phyloP scores from a whole-genome alignment of 169 alveolate genomes.

The Neospora caninum region DNA sequence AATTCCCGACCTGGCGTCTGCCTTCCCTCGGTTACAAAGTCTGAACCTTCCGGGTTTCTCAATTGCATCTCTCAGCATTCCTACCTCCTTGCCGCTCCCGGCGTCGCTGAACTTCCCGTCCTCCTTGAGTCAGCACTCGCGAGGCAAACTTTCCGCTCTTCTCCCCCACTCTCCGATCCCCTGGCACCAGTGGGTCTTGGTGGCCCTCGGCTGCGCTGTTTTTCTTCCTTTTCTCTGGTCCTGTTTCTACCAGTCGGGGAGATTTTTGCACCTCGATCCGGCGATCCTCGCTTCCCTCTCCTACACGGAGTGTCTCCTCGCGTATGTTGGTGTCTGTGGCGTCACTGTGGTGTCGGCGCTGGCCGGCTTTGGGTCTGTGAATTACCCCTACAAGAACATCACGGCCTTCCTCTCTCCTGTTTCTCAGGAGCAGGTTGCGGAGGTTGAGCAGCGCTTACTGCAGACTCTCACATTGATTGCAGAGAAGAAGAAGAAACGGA shows the following conservation, averaged over 20 bases:
- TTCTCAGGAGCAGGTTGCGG: slow-evolving; percentile 47
- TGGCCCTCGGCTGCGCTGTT: slow-evolving; percentile 40
- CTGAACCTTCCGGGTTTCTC: neutral
- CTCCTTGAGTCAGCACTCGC: neutral
- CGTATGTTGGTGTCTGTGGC: slow-evolving; percentile 65
- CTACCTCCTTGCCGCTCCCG: slow-evolving; percentile 14
- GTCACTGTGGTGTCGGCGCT: slow-evolving; percentile 65
- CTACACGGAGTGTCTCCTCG: slow-evolving; percentile 60
- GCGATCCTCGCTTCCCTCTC: slow-evolving; percentile 41
- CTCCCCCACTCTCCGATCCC: neutral
- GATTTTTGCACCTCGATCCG: slow-evolving; percentile 57
- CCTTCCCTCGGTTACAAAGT: slow-evolving; percentile 24
- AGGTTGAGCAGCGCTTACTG: slow-evolving; percentile 58
- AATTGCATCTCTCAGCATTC: neutral
- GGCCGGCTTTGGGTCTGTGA: slow-evolving; percentile 65
- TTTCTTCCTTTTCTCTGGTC: slow-evolving; percentile 60
- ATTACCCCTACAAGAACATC: slow-evolving; percentile 55
- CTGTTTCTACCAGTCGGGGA: slow-evolving; percentile 61
- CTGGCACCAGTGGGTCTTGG: slow-evolving; percentile 36
- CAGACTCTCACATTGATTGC: slow-evolving; percentile 49
- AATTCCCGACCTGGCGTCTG: slow-evolving; percentile 39
- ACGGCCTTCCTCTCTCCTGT: slow-evolving; percentile 55
- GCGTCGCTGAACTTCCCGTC: slow-evolving; percentile 10
- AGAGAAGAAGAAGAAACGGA: slow-evolving; percentile 53
- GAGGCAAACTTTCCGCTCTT: neutral